These are phyloP conservation scores for Eremomyces bilateralis DNA, from an alignment of 495 filamentous ascomycete genomes.

Conservation along the genomic window DNA sequence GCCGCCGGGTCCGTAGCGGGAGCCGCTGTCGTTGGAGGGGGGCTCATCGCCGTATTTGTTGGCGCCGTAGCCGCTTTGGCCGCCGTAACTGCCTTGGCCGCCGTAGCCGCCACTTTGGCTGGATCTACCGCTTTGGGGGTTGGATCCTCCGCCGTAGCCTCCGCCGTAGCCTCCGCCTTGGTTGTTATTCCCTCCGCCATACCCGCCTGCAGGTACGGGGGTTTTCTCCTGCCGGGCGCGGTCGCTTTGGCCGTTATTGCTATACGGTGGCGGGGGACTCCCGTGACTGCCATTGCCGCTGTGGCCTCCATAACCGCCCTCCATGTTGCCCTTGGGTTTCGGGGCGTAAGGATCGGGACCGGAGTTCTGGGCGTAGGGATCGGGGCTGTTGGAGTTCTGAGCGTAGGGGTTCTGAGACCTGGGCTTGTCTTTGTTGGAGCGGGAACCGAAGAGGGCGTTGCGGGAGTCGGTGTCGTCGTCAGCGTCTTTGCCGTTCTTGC, in stretches of 20 bases:
- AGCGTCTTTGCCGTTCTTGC: constrained; percentile 11
- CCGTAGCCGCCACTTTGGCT: constrained; percentile 6
- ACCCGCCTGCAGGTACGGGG: constrained; percentile 15
- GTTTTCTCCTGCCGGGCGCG: constrained; percentile 15
- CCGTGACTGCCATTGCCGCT: constrained; percentile 5
- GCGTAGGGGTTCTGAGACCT: constrained; percentile 14
- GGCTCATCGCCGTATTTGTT: constrained; percentile 12
- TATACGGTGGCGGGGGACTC: constrained; percentile 7
- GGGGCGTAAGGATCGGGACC: constrained; percentile 17
- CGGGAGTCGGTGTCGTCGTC: constrained; percentile 9
- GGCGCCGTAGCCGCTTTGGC: constrained; percentile 12
- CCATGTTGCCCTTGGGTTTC: constrained; percentile 10
- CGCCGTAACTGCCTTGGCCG: constrained; percentile 9
- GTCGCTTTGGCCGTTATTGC: constrained; percentile 2
- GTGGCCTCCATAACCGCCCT: constrained; percentile 8
- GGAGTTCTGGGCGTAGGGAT: constrained; percentile 4
- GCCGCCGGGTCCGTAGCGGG: constrained; percentile 35
- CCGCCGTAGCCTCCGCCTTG: constrained; percentile 4
- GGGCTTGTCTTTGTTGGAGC: constrained; percentile 5
- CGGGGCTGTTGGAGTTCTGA: constrained; percentile 7
- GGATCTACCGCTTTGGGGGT: too few species aligned
- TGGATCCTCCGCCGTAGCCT: constrained; percentile 10
- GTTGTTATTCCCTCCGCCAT: constrained; percentile 6
- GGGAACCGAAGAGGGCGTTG: not conserved
- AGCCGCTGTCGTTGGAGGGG: not conserved